Evolutionary conservation across 2,329 filamentous ascomycete species (phyloP), one percentile per base, ranked within the genome.

Genomic region (Aureobasidium sp.): DNA sequence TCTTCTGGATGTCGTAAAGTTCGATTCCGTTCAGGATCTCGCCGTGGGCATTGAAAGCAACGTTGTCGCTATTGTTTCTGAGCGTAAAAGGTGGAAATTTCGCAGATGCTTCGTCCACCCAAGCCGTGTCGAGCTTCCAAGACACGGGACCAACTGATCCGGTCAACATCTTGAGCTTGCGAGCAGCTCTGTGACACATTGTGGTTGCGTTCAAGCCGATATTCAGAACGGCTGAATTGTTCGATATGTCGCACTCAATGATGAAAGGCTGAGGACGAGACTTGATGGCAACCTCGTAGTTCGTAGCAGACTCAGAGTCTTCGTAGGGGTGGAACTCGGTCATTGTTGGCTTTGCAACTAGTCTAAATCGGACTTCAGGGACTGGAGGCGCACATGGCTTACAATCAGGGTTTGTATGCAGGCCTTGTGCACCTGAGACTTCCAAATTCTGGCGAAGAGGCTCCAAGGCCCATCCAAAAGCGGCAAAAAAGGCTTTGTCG

Each of bases 261-360:
- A 67, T 45, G 2, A 72, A 61, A 2, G 68, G 45, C 3, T 54
- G n/a, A 2, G 82, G 80, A 16, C 78, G 72, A n/a, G 68, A 64
- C 66, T 85, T 85, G 27, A 83, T 69, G 3, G 74, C 73, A 45
- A 73, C 71, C 67, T 85, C 83, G 64, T 79, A 85, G 0, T 68
- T 64, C 0, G 76, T 77, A 50, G 83, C 82, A 60, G 77, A 73
- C 55, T 73, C 65, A 0, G 79, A 74, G 64, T 85, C 76, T 66
- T 85, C 83, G 53, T 78, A 79, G 1, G 80, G 75, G 14, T 71
- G 72, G 25, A 79, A 21, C 21, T 59, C 39, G 2, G 7, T 14
- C 39, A 3, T 4, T 3, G 13, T 39, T 36, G 41, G n/a, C 55
- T 49, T 37, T 14, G 21, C n/a, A 9, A 63, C 66, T 3, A 74